Conservation (phyloP, 2,329 filamentous ascomycete species). For the Fusarium sp. region DNA sequence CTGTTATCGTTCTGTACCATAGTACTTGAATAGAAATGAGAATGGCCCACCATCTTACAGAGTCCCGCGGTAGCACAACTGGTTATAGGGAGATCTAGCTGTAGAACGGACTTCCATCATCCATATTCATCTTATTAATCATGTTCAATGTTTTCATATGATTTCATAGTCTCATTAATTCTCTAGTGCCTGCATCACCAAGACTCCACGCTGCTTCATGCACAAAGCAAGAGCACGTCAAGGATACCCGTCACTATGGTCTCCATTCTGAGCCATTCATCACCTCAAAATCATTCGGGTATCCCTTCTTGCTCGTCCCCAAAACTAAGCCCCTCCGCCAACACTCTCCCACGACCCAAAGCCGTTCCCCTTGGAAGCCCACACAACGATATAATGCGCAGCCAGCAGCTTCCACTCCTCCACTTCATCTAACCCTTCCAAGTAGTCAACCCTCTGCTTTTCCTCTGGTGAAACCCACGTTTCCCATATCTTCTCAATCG, state of each 20-base stretch:
- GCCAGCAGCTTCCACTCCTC: slow-evolving; percentile 93
- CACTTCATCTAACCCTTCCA: slow-evolving; percentile 94
- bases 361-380: slow-evolving; percentile 75
- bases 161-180: not conserved
- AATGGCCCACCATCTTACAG: not conserved
- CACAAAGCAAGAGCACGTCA: not conserved
- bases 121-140: not conserved
- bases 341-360: slow-evolving; percentile 35
- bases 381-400: slow-evolving; percentile 88
- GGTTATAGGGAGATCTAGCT: not conserved
- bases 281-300: not conserved
- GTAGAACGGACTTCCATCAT: not conserved
- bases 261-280: not conserved
- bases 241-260: not conserved
- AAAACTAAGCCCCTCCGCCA: slow-evolving; percentile 12
- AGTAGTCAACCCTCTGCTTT: slow-evolving; percentile 79
- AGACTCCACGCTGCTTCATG: not conserved
- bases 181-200: not conserved
- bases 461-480: slow-evolving; percentile 77
- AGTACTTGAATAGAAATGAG: not conserved
- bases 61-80: not conserved
- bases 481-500: slow-evolving; percentile 75
- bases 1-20: not conserved
- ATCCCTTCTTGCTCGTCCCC: not conserved
- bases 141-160: not conserved